Evolutionary conservation across 768 basidiomycete genomes (phyloP).

Genomic region (Lyophyllum atratum): DNA sequence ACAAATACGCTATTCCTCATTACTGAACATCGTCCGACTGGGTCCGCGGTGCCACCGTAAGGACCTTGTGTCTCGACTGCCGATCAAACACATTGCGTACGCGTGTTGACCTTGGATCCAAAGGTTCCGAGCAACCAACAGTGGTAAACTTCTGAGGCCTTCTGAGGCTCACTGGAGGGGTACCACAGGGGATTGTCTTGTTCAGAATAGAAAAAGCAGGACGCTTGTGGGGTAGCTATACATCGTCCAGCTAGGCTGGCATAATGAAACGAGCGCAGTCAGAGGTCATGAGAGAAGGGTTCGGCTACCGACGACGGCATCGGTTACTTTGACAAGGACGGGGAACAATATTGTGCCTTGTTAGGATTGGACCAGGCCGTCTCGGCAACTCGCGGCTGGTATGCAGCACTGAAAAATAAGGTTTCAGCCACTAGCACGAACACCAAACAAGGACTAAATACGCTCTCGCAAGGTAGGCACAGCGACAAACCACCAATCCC

Average conservation of each 20-base stretch:
- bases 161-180: not conserved
- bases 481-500: conserved; percentile 37
- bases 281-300: no score
- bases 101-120: not conserved
- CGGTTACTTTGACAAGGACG: no score
- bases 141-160: not conserved
- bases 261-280: not conserved
- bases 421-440: conserved; percentile 41
- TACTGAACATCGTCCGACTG: no score
- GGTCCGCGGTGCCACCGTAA: no score
- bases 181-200: not conserved
- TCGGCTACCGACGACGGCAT: no score
- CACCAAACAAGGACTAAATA: conserved; percentile 28
- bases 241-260: no score
- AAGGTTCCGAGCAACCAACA: not conserved
- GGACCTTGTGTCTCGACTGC: no score
- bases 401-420: conserved; percentile 37
- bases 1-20: not conserved
- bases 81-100: no score
- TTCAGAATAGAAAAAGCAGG: not conserved
- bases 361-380: not conserved
- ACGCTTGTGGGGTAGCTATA: not conserved
- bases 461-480: conserved; percentile 35
- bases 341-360: not conserved
- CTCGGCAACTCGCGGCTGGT: conserved; percentile 31